Evolutionary conservation across 345 rosid genomes (phyloP).

Genomic region (Populus deltoides): DNA sequence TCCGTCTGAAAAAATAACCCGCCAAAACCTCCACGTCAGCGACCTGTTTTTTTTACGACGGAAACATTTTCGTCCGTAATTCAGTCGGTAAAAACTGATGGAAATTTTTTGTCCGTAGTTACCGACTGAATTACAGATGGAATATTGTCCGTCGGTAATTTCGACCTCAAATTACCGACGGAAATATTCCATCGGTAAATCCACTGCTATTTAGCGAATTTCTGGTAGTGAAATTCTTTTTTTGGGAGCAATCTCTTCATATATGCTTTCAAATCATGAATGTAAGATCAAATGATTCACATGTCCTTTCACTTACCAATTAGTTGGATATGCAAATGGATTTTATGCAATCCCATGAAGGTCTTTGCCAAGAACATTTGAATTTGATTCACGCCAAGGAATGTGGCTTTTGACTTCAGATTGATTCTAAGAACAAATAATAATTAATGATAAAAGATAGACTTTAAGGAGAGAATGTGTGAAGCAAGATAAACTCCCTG

Average conservation of each 20-base stretch:
- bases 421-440: background rate
- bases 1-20: no score
- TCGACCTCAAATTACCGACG: no score
- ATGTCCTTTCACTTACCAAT: background rate
- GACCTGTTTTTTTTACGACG: no score
- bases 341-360: constrained; percentile 7
- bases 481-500: constrained; percentile 7
- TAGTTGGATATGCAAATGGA: background rate
- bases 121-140: no score
- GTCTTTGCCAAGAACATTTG: constrained; percentile 14
- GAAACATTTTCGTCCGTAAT: no score
- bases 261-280: constrained; percentile 7
- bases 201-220: no score
- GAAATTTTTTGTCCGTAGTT: no score
- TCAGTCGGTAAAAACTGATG: no score
- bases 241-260: background rate
- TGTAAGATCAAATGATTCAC: background rate
- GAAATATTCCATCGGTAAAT: no score
- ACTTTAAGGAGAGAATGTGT: background rate
- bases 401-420: constrained; percentile 20
- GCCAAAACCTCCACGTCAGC: no score
- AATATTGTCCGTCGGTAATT: no score
- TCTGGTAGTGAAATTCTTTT: no score
- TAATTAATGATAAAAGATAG: background rate
- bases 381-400: constrained; percentile 17